Percentiles rank a stretch among this genome's conserved stretches.
These are phyloP conservation scores for Candida xyloterini DNA, from an alignment of 805 yeast species.

Conservation along the genomic window DNA sequence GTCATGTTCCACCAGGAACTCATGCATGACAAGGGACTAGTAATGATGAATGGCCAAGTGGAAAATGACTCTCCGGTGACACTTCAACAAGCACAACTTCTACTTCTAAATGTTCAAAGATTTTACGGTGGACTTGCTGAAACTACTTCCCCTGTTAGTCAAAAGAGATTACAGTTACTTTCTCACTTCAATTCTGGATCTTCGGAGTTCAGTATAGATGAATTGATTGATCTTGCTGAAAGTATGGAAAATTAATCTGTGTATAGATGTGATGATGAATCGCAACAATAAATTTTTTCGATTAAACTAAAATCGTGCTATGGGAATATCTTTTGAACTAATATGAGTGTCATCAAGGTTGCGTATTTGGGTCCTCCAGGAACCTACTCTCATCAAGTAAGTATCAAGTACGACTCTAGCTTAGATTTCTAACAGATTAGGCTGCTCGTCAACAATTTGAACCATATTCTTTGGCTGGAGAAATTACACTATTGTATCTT, in stretches of 20 bases:
- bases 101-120: slow-evolving; percentile 73
- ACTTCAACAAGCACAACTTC: slow-evolving; percentile 71
- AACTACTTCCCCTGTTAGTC: slow-evolving; percentile 37
- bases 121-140: slow-evolving; percentile 71
- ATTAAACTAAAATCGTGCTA: neutral
- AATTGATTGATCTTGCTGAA: slow-evolving; percentile 69
- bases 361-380: slow-evolving; percentile 89
- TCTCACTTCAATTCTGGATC: slow-evolving; percentile 69
- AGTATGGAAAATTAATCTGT: slow-evolving; percentile 49
- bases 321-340: neutral
- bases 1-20: slow-evolving; percentile 83
- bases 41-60: slow-evolving; percentile 82
- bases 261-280: slow-evolving; percentile 4
- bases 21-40: slow-evolving; percentile 52
- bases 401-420: slow-evolving; percentile 5
- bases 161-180: slow-evolving; percentile 56
- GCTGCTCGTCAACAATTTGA: slow-evolving; percentile 48
- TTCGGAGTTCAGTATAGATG: slow-evolving; percentile 60
- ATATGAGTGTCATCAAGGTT: slow-evolving; percentile 38
- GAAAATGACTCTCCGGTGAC: slow-evolving; percentile 69
- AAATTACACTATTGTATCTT: slow-evolving; percentile 23
- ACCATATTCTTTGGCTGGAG: slow-evolving; percentile 17
- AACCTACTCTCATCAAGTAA: slow-evolving; percentile 86
- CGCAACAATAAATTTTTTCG: slow-evolving; percentile 2
- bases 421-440: slow-evolving; percentile 20